Evolutionary conservation across 306 rosid genomes (phyloP).

Genomic region (Hippophae rhamnoides): DNA sequence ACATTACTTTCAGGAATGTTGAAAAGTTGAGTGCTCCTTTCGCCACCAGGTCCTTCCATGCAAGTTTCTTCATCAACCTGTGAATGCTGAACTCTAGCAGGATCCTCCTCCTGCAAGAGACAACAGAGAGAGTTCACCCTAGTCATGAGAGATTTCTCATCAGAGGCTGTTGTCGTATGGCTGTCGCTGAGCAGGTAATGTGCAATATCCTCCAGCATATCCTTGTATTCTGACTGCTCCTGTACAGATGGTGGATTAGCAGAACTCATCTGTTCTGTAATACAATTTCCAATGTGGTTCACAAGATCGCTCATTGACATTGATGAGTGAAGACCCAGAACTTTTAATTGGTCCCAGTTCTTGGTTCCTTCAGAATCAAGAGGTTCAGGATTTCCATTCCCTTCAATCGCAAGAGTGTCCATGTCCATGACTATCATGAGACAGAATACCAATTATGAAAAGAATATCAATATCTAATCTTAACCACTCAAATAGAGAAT

Average conservation of each 20-base stretch:
- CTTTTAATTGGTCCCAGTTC: conserved; percentile 56
- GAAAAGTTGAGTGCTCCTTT: conserved; percentile 25
- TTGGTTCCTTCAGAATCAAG: conserved; percentile 33
- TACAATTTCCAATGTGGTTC: conserved; percentile 52
- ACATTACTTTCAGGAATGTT: conserved; percentile 13
- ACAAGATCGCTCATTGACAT: conserved; percentile 71
- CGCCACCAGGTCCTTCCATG: conserved; percentile 24
- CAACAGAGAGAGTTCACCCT: conserved; percentile 81
- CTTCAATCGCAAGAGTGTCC: conserved; percentile 46
- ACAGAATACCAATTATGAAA: conserved; percentile 13
- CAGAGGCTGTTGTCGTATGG: conserved; percentile 48
- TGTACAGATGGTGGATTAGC: conserved; percentile 35
- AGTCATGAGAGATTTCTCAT: conserved; percentile 77
- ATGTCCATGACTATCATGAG: conserved; percentile 30
- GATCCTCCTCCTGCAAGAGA: conserved; percentile 65
- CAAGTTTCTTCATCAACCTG: conserved; percentile 19
- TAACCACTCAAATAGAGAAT: not conserved
- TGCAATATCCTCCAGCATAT: conserved; percentile 60
- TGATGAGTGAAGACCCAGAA: conserved; percentile 51
- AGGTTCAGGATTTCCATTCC: conserved; percentile 47
- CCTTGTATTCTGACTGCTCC: conserved; percentile 40
- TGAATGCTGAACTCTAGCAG: conserved; percentile 28
- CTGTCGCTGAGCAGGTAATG: conserved; percentile 64
- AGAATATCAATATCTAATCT: not conserved
- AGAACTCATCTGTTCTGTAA: conserved; percentile 58